Base-by-base conservation (phyloP, 495 filamentous ascomycete species). In the Podospora didyma region DNA sequence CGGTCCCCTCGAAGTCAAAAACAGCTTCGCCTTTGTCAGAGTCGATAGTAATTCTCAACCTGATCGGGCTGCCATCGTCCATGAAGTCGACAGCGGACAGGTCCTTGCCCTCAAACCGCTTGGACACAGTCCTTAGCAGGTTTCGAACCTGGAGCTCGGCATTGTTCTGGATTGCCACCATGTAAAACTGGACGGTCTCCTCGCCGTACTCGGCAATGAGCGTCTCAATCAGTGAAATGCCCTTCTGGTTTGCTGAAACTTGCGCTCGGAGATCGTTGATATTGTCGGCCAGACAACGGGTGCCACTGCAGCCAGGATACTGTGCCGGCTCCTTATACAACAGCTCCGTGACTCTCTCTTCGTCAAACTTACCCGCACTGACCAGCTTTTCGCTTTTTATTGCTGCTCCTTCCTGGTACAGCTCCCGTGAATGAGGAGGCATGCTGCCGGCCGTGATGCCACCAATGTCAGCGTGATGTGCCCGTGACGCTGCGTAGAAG, bases 391-490 rank as follows among this genome's bases (percentile, higher is more conserved):
- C 95, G 10, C 87, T 87, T 70, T 94, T 92, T 62, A 98, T 96
- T 10, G 92, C 83, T 0, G 95, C 93, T 9, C 94, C 94, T 73
- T 98, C 94, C 69, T 98, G 93, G 75, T 79, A 97, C 0, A 98
- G 81, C 63, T 97, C 94, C 5, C 88, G 84, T 2, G 92, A 96
- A 58, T 96, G 88, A 1, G 94, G 94, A 1, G 94, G 94, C 94
- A 98, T 98, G 37, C 89, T 95, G 9, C 94, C 94, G 0, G 94
- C 93, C 4, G 96, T 82, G 52, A 97, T 97, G 26, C 94, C 94
- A 14, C 94, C 94, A 61, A 98, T 97, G 69, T 98, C 94, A 2
- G 94, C 94, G 59, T 98, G 94, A 67, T 98, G 94, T 0, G 94
- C 94, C 28, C 94, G 83, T 7, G 91, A 96, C 2, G 94, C 94